phyloP scores from a whole-genome alignment of 2,329 filamentous ascomycete genomes.

The Ilyonectria mors-panacis region DNA sequence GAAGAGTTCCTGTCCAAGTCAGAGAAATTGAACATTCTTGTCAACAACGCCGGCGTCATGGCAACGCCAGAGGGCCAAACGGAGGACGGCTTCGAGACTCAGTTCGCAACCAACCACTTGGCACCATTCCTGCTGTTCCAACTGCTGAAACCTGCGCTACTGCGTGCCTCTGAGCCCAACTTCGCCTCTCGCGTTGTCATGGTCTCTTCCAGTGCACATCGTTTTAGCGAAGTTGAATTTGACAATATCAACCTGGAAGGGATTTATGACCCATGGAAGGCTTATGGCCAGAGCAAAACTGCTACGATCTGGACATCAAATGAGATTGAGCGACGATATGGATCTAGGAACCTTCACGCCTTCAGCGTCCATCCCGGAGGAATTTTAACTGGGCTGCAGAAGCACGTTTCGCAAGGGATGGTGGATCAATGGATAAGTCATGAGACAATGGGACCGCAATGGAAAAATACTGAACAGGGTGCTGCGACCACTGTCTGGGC shows the following conservation, averaged over 20 bases:
- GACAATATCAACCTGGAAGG: background rate
- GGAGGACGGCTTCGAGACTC: conserved; percentile 34
- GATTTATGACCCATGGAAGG: conserved; percentile 40
- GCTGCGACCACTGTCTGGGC: conserved; percentile 18
- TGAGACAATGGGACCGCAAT: background rate
- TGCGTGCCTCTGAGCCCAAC: background rate
- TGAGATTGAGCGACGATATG: too few relatives aligned
- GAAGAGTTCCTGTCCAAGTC: background rate
- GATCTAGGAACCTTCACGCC: background rate
- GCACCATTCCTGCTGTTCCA: conserved; percentile 34
- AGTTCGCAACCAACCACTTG: conserved; percentile 36
- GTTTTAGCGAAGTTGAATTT: background rate
- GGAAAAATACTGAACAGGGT: conserved; percentile 17
- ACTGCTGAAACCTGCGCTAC: conserved; percentile 17
- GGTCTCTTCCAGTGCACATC: background rate
- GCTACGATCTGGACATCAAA: too few relatives aligned
- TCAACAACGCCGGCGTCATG: conserved; percentile 41
- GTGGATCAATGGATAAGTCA: too few relatives aligned
- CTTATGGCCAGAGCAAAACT: too few relatives aligned
- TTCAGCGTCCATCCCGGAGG: background rate
- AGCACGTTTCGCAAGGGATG: too few relatives aligned
- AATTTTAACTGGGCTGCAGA: background rate
- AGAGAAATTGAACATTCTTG: conserved; percentile 30
- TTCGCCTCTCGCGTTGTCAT: conserved; percentile 18
- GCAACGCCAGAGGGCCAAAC: conserved; percentile 25